A percentile compares a stretch with the other conserved stretches of the same genome.
Evolutionary conservation across 768 basidiomycete species (phyloP).

Genomic region (Phanerochaete sordida): DNA sequence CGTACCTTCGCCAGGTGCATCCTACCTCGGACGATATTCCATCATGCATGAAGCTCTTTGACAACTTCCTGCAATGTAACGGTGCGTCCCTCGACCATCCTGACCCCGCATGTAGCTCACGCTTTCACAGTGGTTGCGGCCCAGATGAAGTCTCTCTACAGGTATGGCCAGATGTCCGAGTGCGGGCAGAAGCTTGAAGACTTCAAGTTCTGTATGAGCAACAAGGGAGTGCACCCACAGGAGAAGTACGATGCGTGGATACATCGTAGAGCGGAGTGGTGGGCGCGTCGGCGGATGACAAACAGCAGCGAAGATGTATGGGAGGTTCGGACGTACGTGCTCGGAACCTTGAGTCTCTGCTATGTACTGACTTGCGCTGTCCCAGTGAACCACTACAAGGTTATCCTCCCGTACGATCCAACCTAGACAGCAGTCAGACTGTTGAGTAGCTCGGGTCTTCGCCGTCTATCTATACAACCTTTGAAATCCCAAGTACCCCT

Average conservation of each 20-base stretch:
- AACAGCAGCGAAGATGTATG: slow-evolving; percentile 95
- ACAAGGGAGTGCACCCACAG: slow-evolving; percentile 76
- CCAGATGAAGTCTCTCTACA: slow-evolving; percentile 84
- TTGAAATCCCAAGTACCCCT: too few relatives aligned
- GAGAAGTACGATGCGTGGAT: slow-evolving; percentile 84
- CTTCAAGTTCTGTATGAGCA: slow-evolving; percentile 91
- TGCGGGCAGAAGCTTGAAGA: slow-evolving; percentile 82
- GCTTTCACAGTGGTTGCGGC: slow-evolving; percentile 58
- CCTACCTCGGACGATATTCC: slow-evolving; percentile 81
- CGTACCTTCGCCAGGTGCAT: slow-evolving; percentile 58
- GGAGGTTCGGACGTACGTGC: slow-evolving; percentile 76
- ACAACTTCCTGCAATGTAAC: slow-evolving; percentile 69
- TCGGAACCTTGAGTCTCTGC: background rate
- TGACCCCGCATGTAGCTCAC: slow-evolving; percentile 4
- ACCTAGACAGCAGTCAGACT: background rate
- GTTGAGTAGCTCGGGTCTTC: background rate
- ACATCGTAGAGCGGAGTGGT: slow-evolving; percentile 86
- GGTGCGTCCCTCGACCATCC: slow-evolving; percentile 34
- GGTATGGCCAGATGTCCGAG: slow-evolving; percentile 69
- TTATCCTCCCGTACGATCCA: background rate
- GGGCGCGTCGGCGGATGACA: slow-evolving; percentile 72
- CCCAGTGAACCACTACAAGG: background rate
- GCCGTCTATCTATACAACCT: too few relatives aligned
- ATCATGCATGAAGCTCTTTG: slow-evolving; percentile 72
- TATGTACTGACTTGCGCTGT: background rate